phyloP scores from a whole-genome alignment of 73 alveolate species.

The Durusdinium trenchii region DNA sequence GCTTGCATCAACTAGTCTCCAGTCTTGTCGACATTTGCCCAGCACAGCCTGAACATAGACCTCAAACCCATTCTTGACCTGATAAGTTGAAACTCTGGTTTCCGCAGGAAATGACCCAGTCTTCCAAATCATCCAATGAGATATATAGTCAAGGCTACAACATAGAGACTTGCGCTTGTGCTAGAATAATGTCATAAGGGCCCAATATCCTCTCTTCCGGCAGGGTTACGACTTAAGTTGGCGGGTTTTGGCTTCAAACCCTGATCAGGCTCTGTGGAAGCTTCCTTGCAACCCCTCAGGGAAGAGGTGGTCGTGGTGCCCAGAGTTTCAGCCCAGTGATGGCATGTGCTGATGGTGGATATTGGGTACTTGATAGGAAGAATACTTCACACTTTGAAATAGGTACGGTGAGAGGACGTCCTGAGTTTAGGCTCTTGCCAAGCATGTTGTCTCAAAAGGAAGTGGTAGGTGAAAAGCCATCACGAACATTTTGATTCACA shows the following conservation, averaged over 20 bases:
- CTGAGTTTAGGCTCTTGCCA: too few species aligned
- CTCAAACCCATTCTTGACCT: neutral
- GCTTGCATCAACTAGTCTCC: too few species aligned
- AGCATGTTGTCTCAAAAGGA: neutral
- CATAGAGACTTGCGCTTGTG: neutral
- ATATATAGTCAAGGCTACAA: neutral
- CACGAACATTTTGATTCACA: neutral
- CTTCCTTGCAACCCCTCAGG: slow-evolving; percentile 54
- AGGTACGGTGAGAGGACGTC: too few species aligned
- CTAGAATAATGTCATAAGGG: neutral
- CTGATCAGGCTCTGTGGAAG: slow-evolving; percentile 52
- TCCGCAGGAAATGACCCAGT: neutral
- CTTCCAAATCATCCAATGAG: neutral
- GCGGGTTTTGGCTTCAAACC: neutral
- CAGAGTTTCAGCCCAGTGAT: neutral
- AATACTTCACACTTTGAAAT: too few species aligned
- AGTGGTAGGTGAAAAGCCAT: neutral
- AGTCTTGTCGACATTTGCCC: too few species aligned
- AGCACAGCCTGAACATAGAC: neutral
- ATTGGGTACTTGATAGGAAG: too few species aligned
- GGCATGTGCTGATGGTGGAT: neutral
- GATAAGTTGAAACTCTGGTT: neutral
- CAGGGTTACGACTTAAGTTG: neutral
- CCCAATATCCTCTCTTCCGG: neutral
- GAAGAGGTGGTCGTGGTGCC: slow-evolving; percentile 61